phyloP scores from a whole-genome alignment of 805 yeast genomes.

The Candida easanensis region DNA sequence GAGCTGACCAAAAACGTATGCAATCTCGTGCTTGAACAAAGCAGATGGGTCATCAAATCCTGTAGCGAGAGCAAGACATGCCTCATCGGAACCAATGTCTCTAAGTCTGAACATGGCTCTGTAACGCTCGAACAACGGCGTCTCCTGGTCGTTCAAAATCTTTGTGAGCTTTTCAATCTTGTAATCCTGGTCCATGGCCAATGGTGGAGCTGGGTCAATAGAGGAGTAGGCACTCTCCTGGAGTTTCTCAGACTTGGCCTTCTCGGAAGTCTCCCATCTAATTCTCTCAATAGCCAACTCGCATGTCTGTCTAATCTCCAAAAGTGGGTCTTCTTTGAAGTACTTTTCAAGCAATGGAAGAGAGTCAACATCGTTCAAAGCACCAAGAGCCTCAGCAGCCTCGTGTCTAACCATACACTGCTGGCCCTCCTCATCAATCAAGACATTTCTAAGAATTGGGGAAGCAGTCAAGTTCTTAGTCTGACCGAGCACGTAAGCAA shows the following conservation, averaged over 20 bases:
- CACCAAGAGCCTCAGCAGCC: constrained; percentile 99
- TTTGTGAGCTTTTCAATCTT: constrained; percentile 63
- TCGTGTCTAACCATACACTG: constrained; percentile 98
- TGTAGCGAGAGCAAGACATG: constrained; percentile 84
- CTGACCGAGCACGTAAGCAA: constrained; percentile 96
- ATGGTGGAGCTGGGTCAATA: constrained; percentile 98
- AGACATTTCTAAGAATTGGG: constrained; percentile 68
- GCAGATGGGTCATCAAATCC: constrained; percentile 93
- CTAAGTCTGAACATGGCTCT: constrained; percentile 98
- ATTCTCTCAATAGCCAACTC: constrained; percentile 95
- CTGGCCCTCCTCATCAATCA: constrained; percentile 60
- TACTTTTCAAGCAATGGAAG: constrained; percentile 63
- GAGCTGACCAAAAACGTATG: constrained; percentile 96
- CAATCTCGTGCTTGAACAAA: constrained; percentile 94
- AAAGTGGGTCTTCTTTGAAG: constrained; percentile 66
- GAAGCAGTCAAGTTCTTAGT: constrained; percentile 82
- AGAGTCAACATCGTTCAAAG: constrained; percentile 79
- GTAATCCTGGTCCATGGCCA: constrained; percentile 60
- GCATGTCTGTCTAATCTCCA: constrained; percentile 95
- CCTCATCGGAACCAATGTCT: constrained; percentile 91
- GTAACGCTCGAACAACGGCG: constrained; percentile 88
- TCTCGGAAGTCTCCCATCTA: constrained; percentile 80
- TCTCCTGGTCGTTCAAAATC: constrained; percentile 70
- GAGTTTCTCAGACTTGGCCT: constrained; percentile 62
- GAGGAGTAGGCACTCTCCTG: constrained; percentile 79